phyloP scores from a whole-genome alignment of 345 rosid species.

The Gossypium stocksii region DNA sequence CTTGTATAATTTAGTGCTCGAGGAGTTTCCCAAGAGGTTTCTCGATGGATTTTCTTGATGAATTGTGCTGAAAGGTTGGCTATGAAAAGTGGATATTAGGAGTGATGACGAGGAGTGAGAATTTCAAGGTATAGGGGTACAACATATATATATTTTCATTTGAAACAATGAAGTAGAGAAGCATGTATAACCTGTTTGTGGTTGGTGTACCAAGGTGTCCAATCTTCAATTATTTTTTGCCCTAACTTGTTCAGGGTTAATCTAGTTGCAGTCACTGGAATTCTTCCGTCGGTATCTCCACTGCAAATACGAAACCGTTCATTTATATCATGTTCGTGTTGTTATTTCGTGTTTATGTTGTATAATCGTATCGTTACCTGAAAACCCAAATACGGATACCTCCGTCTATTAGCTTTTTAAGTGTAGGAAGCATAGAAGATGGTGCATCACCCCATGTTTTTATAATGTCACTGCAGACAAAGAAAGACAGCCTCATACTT shows the following conservation, averaged over 20 bases:
- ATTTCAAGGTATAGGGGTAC: background rate
- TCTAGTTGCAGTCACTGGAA: conserved; percentile 73
- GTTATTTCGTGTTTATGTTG: background rate
- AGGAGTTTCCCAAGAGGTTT: too few relatives aligned
- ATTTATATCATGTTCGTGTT: background rate
- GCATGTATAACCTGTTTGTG: conserved; percentile 33
- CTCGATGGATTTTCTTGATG: too few relatives aligned
- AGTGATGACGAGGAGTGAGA: too few relatives aligned
- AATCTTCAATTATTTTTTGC: conserved; percentile 45
- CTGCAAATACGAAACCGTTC: conserved; percentile 23
- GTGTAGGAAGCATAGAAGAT: conserved; percentile 53
- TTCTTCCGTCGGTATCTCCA: conserved; percentile 88
- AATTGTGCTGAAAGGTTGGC: too few relatives aligned
- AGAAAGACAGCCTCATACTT: conserved; percentile 2
- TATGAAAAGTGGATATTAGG: too few relatives aligned
- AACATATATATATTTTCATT: background rate
- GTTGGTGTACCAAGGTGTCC: conserved; percentile 73
- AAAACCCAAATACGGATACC: conserved; percentile 78
- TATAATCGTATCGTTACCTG: conserved; percentile 33
- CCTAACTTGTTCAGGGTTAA: conserved; percentile 66
- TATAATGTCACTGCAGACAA: conserved; percentile 34
- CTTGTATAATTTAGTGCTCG: too few relatives aligned
- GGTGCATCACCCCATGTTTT: conserved; percentile 57
- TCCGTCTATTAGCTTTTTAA: conserved; percentile 60
- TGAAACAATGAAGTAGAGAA: too few relatives aligned